Base-by-base conservation (phyloP, 2,329 filamentous ascomycete species). In the Xylaria sp. region DNA sequence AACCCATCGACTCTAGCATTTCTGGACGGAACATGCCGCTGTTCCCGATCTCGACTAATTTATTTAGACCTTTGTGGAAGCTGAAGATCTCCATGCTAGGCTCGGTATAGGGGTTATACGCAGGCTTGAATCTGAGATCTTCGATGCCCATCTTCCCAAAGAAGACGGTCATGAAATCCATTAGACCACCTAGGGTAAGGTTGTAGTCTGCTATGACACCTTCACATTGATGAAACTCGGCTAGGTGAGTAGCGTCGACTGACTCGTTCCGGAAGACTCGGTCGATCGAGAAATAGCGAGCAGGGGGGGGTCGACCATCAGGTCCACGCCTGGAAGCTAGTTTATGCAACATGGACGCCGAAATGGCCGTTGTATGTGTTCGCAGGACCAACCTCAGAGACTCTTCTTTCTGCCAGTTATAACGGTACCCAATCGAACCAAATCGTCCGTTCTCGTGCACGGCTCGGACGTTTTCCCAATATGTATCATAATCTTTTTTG, bases 231-330 rank as follows among this genome's bases (percentile, higher is more conserved):
- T 99, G 96, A 86, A 99, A 99, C 81, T 99, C 96, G 47, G 94
- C 94, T 77, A 99, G 82, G 85, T 99, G 96, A 4, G 65, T 66
- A 48, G 30, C 51, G 78, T 99, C 96, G 67, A 99, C 94, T 2
- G 93, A 93, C 82, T 99, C 96, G 81, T 99, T 99, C 73, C 71
- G 90, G 90, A 99, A 99, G 69, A 99, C 96, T 63, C 96, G 90
- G 82, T 99, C 96, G 79, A 99, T 99, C 70, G 93, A 97, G 85
- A 99, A 99, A 85, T 97, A 98, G 70, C 94, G 90, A n/a, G 93
- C 94, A 42, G 89, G 86, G 17, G 86, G 87, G 55, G 87, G 86
- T 61, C 84, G 83, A 55, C 88, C 88, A 75, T 90, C 87, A 4
- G 93, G 92, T 14, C 93, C 91, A 36, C 8, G 8, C 78, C 24